Evolutionary conservation across 176 grass and related monocot species (phyloP), one percentile per base, ranked within the genome.

Genomic region (Poa pratensis): DNA sequence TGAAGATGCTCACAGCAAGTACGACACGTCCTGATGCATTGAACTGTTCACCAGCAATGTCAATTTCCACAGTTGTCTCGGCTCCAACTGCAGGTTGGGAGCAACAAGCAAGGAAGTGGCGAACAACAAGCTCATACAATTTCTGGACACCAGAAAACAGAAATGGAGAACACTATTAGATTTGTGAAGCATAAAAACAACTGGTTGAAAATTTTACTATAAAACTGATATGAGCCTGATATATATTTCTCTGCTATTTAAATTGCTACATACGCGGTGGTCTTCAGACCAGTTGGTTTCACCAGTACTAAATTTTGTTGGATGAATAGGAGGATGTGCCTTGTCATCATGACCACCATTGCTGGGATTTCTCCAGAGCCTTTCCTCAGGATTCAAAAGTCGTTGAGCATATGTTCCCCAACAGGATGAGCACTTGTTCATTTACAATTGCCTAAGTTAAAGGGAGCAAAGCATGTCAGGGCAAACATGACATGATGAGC

Each of bases 271-370:
- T 84, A 98, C 93, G 28, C 48, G 80, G 52, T 98, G 91, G 35
- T 98, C 89, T 78, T 61, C 89, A 69, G 91, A 87, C 96, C 91
- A 92, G 23, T 87, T 82, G 39, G 82, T 75, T 88, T 95, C 93
- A 19, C 89, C 91, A 78, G 84, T 28, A 59, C 81, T 89, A 82
- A 94, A 92, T 83, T 95, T 98, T 51, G 93, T 95, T 46, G 96
- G 96, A 88, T 98, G 93, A 78, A 98, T 95, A 59, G 96, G 96
- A 82, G 96, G 96, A 71, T 98, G 96, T 45, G 96, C 93, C 74
- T 95, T 98, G 83, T 98, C 93, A 93, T 98, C 87, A 85, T 98
- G 96, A 59, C 89, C 93, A 83, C 96, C 96, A 75, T 92, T 98
- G 59, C 96, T 89, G 59, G 96, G 96, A 61, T 92, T 95, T 92